Percentiles rank a stretch among this genome's conserved stretches.
Evolutionary conservation across 768 basidiomycete genomes (phyloP).

Genomic region (Pluteus cervinus): DNA sequence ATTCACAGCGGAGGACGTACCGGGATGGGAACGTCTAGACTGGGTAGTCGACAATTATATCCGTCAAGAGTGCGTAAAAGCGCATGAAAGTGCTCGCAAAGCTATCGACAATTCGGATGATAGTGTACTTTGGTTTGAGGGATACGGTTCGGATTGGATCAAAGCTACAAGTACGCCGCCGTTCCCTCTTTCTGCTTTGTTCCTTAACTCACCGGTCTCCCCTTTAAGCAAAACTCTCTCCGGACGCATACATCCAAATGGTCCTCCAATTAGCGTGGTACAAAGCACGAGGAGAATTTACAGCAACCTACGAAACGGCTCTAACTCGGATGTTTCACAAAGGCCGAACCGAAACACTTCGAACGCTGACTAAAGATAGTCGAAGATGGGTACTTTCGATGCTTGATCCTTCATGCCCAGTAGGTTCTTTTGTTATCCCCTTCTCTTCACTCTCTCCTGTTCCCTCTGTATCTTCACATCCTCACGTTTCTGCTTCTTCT

Average conservation of each 20-base stretch:
- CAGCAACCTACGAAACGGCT: conserved; percentile 91
- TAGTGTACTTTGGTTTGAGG: conserved; percentile 74
- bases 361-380: conserved; percentile 67
- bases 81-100: conserved; percentile 46
- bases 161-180: conserved; percentile 54
- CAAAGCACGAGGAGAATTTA: conserved; percentile 65
- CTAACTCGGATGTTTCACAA: conserved; percentile 82
- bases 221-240: conserved; percentile 34
- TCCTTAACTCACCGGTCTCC: not conserved
- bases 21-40: conserved; percentile 58
- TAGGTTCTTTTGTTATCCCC: no score
- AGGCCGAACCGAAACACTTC: conserved; percentile 88
- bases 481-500: no score
- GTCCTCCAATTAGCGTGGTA: conserved; percentile 90
- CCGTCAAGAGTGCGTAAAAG: conserved; percentile 47
- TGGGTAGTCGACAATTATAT: conserved; percentile 69
- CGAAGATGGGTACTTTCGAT: conserved; percentile 74
- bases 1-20: conserved; percentile 3
- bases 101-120: conserved; percentile 79
- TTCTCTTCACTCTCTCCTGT: no score
- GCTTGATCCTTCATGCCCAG: conserved; percentile 46
- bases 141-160: conserved; percentile 87
- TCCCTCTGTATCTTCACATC: no score
- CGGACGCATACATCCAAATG: conserved; percentile 90
- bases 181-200: not conserved